Base-by-base conservation (phyloP, 176 grass and related monocot species). In the Oryza coarctata region DNA sequence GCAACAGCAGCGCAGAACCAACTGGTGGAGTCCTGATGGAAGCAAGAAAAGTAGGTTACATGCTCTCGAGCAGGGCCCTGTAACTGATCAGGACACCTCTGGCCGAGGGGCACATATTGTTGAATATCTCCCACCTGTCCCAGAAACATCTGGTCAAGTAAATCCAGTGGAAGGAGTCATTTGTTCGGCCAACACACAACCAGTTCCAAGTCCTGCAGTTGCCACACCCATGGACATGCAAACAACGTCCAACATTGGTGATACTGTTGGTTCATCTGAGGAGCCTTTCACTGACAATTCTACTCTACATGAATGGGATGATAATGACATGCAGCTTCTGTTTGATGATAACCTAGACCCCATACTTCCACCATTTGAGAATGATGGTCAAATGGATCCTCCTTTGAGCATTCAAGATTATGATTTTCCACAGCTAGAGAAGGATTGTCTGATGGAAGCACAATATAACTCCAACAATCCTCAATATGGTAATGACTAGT, bases 21-120 rank as follows among this genome's bases (percentile, higher is more conserved):
- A 69, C 68, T 80, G 88, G 80, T 75, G 79, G 63, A 81, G 76
- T 31, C 70, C 68, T 57, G 91, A 82, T 77, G 75, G 52, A 57
- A 90, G 41, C 75, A 94, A 88, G 76, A 94, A 94, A 86, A 87
- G 86, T 25, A 87, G 88, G 68, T 73, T 94, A 9, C 86, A 74
- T 70, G 80, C 83, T 75, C 75, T 88, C 63, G 86, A 87, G 76
- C 84, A 83, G 31, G 84, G 74, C 35, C 84, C 74, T 79, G 47
- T 61, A 49, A 77, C 68, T 90, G 88, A 86, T 52, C 62, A 86
- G 63, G 88, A 35, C 25, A 62, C 36, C 67, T 75, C 84, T 75
- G 75, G 30, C 61, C 49, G 45, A 64, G 79, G 25, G 7, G 49
- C 62, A 4, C 84, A 86, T 75, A 86, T 90, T 79, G 49, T 90